phyloP scores from a whole-genome alignment of 2,329 filamentous ascomycete genomes.

The Paraphoma chrysanthemicola region DNA sequence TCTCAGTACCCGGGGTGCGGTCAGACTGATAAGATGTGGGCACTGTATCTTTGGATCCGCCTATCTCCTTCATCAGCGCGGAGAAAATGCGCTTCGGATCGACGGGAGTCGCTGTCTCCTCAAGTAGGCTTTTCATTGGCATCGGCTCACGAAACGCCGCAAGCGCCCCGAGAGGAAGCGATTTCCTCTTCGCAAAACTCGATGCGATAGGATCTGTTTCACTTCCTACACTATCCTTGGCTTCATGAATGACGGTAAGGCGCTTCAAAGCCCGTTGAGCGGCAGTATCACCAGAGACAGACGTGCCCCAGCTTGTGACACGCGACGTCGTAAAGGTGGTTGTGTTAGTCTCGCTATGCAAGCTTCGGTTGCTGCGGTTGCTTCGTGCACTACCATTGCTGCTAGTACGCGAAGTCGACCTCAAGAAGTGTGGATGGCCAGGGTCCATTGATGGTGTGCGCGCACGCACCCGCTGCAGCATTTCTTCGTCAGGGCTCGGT shows the following conservation, averaged over 20 bases:
- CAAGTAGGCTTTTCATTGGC: constrained; percentile 34
- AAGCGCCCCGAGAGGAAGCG: constrained; percentile 25
- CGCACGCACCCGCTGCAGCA: constrained; percentile 51
- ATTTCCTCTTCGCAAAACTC: constrained; percentile 19
- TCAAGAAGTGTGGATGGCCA: constrained; percentile 9
- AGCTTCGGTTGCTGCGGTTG: constrained; percentile 31
- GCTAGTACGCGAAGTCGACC: constrained; percentile 28
- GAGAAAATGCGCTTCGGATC: constrained; percentile 47
- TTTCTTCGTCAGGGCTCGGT: constrained; percentile 50
- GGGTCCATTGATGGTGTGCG: constrained; percentile 34
- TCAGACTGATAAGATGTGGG: background rate
- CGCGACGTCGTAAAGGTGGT: constrained; percentile 60
- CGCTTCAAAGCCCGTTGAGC: constrained; percentile 62
- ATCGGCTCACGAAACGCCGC: constrained; percentile 42
- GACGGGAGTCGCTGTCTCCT: constrained; percentile 32
- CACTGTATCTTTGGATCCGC: constrained; percentile 19
- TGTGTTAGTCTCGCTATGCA: constrained; percentile 50
- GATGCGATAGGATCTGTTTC: constrained; percentile 22
- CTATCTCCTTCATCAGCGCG: constrained; percentile 45
- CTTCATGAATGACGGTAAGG: constrained; percentile 70
- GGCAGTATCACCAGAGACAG: constrained; percentile 63
- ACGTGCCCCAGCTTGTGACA: constrained; percentile 76
- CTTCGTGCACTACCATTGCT: constrained; percentile 33
- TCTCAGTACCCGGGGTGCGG: constrained; percentile 24
- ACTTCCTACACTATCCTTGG: constrained; percentile 44